These are phyloP conservation scores for Colletotrichum spinosum DNA, from an alignment of 2,329 filamentous ascomycete species.

Conservation along the genomic window DNA sequence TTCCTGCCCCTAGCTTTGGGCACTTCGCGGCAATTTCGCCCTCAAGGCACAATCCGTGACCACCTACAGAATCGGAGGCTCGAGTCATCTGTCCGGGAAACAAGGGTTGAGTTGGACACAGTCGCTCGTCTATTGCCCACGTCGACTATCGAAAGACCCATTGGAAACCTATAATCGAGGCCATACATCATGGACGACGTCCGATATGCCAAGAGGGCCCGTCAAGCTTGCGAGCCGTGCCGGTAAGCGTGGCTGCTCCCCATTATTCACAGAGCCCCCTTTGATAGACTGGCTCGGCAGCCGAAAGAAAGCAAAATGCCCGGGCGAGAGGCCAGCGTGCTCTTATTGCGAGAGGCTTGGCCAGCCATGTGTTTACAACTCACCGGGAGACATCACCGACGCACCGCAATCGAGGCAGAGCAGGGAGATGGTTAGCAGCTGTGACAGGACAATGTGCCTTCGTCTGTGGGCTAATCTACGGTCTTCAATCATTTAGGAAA, in stretches of 20 bases:
- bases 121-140: too few relatives aligned
- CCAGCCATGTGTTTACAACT: conserved; percentile 19
- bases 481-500: background rate
- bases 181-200: conserved; percentile 19
- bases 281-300: background rate
- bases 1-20: too few relatives aligned
- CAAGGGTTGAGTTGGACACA: too few relatives aligned
- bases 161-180: background rate
- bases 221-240: conserved; percentile 28
- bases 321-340: conserved; percentile 14
- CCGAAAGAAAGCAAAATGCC: conserved; percentile 23
- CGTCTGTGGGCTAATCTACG: background rate
- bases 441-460: background rate
- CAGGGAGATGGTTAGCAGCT: background rate
- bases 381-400: background rate
- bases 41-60: too few relatives aligned
- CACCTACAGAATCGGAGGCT: too few relatives aligned
- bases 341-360: conserved; percentile 24
- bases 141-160: conserved; percentile 38
- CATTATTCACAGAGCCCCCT: background rate
- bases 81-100: too few relatives aligned
- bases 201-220: conserved; percentile 28
- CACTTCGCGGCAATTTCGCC: too few relatives aligned
- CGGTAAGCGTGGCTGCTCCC: conserved; percentile 4
- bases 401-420: conserved; percentile 7